Evolutionary conservation across 305 asterid species (phyloP).

Genomic region (Fraxinus velutina): DNA sequence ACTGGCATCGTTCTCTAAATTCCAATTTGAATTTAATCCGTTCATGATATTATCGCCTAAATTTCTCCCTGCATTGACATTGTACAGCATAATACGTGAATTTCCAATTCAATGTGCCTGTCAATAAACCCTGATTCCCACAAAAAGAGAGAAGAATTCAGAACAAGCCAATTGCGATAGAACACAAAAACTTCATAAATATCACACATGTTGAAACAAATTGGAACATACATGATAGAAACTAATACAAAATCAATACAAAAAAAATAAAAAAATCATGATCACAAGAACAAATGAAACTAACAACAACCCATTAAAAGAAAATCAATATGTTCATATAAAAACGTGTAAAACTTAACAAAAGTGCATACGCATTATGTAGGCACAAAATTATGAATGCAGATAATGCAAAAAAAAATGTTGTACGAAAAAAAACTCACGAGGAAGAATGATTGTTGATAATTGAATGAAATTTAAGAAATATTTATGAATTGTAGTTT

Average conservation of each 20-base stretch:
- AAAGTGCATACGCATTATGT: background rate
- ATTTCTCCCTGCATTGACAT: constrained; percentile 28
- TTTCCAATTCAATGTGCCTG: constrained; percentile 14
- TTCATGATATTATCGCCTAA: constrained; percentile 26
- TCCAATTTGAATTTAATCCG: constrained; percentile 45
- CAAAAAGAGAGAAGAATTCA: background rate
- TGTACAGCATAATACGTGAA: constrained; percentile 8
- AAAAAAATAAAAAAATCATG: background rate
- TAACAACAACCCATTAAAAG: background rate
- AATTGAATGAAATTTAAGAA: background rate
- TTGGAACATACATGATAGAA: background rate
- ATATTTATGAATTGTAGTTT: background rate
- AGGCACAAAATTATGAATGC: constrained; percentile 22
- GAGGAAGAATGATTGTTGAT: background rate
- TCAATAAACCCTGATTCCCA: constrained; percentile 14
- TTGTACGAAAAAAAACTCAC: constrained; percentile 21
- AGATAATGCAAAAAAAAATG: background rate
- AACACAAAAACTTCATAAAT: background rate
- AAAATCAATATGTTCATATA: background rate
- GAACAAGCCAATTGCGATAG: constrained; percentile 6
- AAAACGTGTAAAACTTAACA: background rate
- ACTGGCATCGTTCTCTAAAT: constrained; percentile 30
- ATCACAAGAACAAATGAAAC: background rate
- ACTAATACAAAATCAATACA: background rate
- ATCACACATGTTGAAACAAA: constrained; percentile 5